Base-by-base conservation (phyloP, 768 basidiomycete species). In the Serendipita sp. region DNA sequence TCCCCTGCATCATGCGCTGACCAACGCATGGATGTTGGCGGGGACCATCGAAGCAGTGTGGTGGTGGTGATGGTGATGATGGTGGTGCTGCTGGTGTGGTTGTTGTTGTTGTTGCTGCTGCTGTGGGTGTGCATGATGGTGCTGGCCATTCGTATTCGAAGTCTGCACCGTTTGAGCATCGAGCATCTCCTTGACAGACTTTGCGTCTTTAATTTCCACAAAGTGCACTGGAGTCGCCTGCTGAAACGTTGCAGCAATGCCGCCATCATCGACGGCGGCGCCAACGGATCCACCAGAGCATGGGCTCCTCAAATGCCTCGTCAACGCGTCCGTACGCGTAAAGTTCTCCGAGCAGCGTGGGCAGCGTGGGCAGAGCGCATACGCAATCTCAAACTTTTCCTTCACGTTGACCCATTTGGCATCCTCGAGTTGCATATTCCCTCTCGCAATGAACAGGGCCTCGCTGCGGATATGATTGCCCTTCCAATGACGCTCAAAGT, bases 321-420 rank as follows among this genome's bases (percentile, higher is more conserved):
- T 58, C 17, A 58, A 31, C 3, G 53, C 53, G 20, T 58, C 53
- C n/a, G 53, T 58, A 33, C 53, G 53, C 11, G 53, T 58, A 58
- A 58, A 58, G 53, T 58, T 58, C 31, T 58, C 53, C 11, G 53
- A 58, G 53, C 53, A 58, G 11, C 53, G 24, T 11, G 53, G 53
- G 30, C 53, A 58, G 11, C 53, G 24, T 11, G 53, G 53, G 53
- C 53, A 58, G n/a, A 58, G 53, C 53, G 53, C 53, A 20, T 58
- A 58, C 11, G 53, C 53, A 58, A 58, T 58, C 26, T 58, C 53
- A 34, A 58, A 58, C 31, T 58, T 58, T 31, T 58, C 53, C 53
- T 58, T 58, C 11, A 58, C 53, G 28, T 58, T 58, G 53, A 58
- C 53, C 53, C 53, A 58, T 33, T 58, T 58, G 53, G 53, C 53